phyloP scores from a whole-genome alignment of 1,284 basidiomycete species.

The Leccinum insolens region DNA sequence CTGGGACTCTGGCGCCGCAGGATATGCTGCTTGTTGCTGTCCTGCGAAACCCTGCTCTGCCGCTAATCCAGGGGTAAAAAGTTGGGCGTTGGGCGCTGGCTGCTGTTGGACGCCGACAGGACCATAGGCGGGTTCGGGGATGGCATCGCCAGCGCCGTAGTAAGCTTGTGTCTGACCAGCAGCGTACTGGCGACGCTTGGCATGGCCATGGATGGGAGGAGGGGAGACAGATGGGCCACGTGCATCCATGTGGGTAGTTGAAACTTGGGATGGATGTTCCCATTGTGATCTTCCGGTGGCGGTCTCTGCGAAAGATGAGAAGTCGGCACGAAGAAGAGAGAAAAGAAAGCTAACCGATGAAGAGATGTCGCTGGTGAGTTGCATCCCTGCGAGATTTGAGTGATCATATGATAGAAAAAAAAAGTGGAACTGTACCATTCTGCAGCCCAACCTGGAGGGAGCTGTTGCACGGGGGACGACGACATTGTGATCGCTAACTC shows the following conservation, averaged over 20 bases:
- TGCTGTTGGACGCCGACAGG: slow-evolving; percentile 43
- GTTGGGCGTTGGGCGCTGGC: slow-evolving; percentile 54
- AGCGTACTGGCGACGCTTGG: slow-evolving; percentile 88
- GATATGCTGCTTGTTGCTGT: slow-evolving; percentile 57
- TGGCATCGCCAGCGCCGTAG: slow-evolving; percentile 57
- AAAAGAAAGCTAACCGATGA: slow-evolving; percentile 58
- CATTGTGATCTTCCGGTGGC: slow-evolving; percentile 66
- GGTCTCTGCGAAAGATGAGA: slow-evolving; percentile 42
- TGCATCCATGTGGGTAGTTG: slow-evolving; percentile 40
- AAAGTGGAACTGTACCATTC: slow-evolving; percentile 66
- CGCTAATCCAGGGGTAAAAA: slow-evolving; percentile 85
- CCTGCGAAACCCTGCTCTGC: slow-evolving; percentile 65
- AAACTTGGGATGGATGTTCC: slow-evolving; percentile 54
- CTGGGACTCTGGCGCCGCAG: slow-evolving; percentile 50
- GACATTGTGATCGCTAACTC: slow-evolving; percentile 50
- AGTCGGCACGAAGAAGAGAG: neutral
- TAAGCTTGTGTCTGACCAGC: slow-evolving; percentile 88
- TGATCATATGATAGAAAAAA: neutral
- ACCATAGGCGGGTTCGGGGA: slow-evolving; percentile 43
- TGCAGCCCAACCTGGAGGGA: slow-evolving; percentile 88
- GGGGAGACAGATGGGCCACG: slow-evolving; percentile 43
- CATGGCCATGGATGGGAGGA: slow-evolving; percentile 36
- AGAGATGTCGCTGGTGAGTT: slow-evolving; percentile 81
- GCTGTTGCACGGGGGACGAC: slow-evolving; percentile 60
- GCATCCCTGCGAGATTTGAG: slow-evolving; percentile 64